Conservation (phyloP, 2,329 filamentous ascomycete genomes). For the Fusarium heterosporum region DNA sequence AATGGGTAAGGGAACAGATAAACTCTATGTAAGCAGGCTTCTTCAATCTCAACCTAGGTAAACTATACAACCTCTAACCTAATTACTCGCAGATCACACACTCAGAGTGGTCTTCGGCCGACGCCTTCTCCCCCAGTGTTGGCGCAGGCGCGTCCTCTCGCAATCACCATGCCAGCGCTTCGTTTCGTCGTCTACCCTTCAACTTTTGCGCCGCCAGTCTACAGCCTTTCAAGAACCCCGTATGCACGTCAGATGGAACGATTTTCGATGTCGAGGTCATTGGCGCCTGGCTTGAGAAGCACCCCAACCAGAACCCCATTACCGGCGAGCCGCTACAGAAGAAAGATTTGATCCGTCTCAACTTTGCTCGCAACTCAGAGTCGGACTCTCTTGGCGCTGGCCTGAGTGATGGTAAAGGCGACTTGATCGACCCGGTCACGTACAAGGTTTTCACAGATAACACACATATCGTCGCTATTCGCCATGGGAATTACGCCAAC, state of each 20-base stretch:
- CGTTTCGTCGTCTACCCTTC: slow-evolving; percentile 92
- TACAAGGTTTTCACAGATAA: slow-evolving; percentile 99
- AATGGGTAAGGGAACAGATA: slow-evolving; percentile 61
- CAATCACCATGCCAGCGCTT: slow-evolving; percentile 58
- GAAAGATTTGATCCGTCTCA: slow-evolving; percentile 88
- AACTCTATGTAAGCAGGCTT: slow-evolving; percentile 55
- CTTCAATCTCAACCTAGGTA: background rate
- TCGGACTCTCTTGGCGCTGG: slow-evolving; percentile 62
- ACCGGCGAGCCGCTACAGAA: slow-evolving; percentile 82
- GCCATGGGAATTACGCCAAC: slow-evolving; percentile 85
- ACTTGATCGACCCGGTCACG: slow-evolving; percentile 95
- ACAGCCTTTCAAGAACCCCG: slow-evolving; percentile 93
- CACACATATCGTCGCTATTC: slow-evolving; percentile 92
- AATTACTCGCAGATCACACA: slow-evolving; percentile 78
- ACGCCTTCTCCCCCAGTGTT: slow-evolving; percentile 85
- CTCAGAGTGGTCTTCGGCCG: slow-evolving; percentile 94
- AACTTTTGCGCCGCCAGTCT: slow-evolving; percentile 98
- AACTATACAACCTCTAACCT: slow-evolving; percentile 10
- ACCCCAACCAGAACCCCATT: slow-evolving; percentile 87
- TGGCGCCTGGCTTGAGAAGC: slow-evolving; percentile 91
- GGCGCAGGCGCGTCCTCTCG: slow-evolving; percentile 73
- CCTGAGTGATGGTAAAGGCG: slow-evolving; percentile 69
- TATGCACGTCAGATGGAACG: slow-evolving; percentile 87
- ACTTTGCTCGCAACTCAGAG: slow-evolving; percentile 91
- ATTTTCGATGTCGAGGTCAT: slow-evolving; percentile 98